phyloP scores from a whole-genome alignment of 2,329 filamentous ascomycete genomes.

The Venturia oleaginea region DNA sequence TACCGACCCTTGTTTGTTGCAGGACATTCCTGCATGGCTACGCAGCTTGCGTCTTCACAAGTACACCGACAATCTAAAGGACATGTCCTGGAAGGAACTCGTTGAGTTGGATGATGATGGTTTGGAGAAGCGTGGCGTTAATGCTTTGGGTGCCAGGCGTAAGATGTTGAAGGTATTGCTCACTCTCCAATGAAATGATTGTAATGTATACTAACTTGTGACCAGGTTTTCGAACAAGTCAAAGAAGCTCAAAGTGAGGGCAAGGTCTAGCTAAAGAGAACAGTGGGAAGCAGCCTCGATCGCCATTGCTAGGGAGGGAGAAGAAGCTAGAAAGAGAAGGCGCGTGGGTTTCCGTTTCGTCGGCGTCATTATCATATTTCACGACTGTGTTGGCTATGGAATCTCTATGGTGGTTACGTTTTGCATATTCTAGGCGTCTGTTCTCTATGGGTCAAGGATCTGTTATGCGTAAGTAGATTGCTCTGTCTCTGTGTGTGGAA shows the following conservation, averaged over 20 bases:
- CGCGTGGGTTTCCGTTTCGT: background rate
- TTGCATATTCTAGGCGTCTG: background rate
- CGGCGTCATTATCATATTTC: background rate
- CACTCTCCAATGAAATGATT: background rate
- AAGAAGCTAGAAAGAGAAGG: background rate
- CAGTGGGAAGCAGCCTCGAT: background rate
- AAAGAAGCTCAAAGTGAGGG: conserved; percentile 43
- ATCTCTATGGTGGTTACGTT: background rate
- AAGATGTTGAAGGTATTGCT: conserved; percentile 87
- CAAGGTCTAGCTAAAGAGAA: background rate
- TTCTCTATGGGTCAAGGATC: background rate
- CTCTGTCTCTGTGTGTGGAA: background rate
- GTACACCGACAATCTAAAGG: conserved; percentile 96
- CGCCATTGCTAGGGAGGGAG: background rate
- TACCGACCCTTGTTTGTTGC: conserved; percentile 78
- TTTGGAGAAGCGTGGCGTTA: conserved; percentile 85
- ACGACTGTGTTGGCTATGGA: conserved; percentile 2
- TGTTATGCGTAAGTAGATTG: background rate
- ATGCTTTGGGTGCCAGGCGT: conserved; percentile 83
- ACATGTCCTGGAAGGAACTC: conserved; percentile 91
- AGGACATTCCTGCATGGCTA: conserved; percentile 94
- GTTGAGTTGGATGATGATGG: conserved; percentile 88
- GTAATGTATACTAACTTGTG: background rate
- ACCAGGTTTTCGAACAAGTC: conserved; percentile 85
- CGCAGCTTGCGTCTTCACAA: conserved; percentile 92